Evolutionary conservation across 1,139 yeast genomes (phyloP), one percentile per base, ranked within the genome.

Genomic region (Sugiyamaella neomexicana): DNA sequence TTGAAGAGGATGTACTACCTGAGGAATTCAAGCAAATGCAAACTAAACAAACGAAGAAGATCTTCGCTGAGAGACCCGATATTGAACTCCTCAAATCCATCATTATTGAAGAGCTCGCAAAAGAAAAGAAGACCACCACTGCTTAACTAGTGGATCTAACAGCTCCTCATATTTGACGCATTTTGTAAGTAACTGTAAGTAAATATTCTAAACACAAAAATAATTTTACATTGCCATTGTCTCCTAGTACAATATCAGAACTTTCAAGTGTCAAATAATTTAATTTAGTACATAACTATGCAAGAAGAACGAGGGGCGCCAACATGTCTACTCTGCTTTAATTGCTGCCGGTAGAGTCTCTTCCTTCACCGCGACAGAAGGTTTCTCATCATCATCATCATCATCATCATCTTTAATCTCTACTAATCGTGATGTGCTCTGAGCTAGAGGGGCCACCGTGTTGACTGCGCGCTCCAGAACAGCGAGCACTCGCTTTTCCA

Each of bases 1-100:
- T 93, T 66, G 97, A 89, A 64, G 77, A 78, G 51, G 91, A 89
- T 62, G 97, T 95, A 29, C 79, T 95, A 55, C 99, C 99, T 37
- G 87, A 78, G 37, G 97, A 89, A 72, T 81, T 93, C 72, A 86
- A 81, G 72, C 81, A 80, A 51, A 80, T 93, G 70, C 75, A 86
- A 52, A 69, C 79, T 15, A 78, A 88, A 71, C 86, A 86, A 66
- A 86, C 89, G 77, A 88, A 89, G 74, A 83, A 89, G 65, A 81
- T 80, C 60, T 78, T 83, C 60, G 83, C 95, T 48, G 90, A 87
- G 60, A 81, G 80, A 67, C 83, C 95, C 44, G 86, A 86, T 57
- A 76, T 86, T 57, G 85, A 81, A 64, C 78, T 83, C 59, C 85
- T 93, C 55, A 90, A 93, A 74, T 69, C 76, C 43, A 84, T 86